Base-by-base conservation (phyloP, 208 protist genomes). In the Trypanosoma rangeli region DNA sequence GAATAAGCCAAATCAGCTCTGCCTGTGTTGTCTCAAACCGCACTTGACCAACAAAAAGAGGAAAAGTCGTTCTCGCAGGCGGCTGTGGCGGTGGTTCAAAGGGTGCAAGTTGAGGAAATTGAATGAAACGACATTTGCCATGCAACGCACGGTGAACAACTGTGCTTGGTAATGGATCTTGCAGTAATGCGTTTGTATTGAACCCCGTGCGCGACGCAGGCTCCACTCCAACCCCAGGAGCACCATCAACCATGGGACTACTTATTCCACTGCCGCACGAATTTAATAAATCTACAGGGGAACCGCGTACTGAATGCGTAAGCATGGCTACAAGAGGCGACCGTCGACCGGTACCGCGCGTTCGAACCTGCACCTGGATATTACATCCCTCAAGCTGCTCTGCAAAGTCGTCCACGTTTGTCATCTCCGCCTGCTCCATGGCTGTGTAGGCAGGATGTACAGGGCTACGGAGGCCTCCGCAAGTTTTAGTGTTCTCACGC, bases 31-130 rank as follows among this genome's bases (percentile, higher is more conserved):
- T 92, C 65, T 95, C 87, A 63, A 93, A 93, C 60, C 85, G 85
- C 26, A 95, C 82, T 74, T 95, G 90, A 3, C 87, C 90, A 69
- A 95, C 84, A 57, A 95, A 95, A 42, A 95, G 78, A 2, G 77
- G 76, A 49, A 73, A 67, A 49, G 44, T 68, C 58, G 44, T 65
- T 39, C 39, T 59, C 61, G 18, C 12, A 52, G 33, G 55, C 22
- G 69, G 49, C 46, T 69, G 37, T 68, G 68, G 70, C 29, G 22
- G 18, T 22, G 28, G 26, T 18, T 78, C 49, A 66, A 63, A 64
- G 16, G 56, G 28, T 3, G 82, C 66, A 15, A 91, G 62, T 49
- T 63, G 28, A 10, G 86, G 86, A 44, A 94, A 93, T 29, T 73
- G 48, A 59, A 94, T 84, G 73, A 88, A 94, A 42, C 81, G 78